Conservation (phyloP, 352 stramenopile genomes). For the Phytopythium ostracodes region DNA sequence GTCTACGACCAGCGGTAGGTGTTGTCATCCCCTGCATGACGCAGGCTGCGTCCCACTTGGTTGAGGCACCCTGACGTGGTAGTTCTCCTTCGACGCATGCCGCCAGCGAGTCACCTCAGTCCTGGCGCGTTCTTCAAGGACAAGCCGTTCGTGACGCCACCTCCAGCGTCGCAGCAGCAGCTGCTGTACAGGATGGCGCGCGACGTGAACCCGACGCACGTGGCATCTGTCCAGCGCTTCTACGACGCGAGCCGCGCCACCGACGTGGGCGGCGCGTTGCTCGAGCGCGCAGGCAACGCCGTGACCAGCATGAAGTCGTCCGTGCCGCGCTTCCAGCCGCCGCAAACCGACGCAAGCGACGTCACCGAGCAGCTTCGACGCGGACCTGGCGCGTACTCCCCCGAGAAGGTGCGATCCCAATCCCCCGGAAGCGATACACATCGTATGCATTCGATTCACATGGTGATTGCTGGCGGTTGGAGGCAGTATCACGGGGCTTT, state of each 20-base stretch:
- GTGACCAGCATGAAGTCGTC: conserved; percentile 38
- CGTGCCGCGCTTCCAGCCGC: conserved; percentile 32
- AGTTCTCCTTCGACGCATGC: conserved; percentile 1
- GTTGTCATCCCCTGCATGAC: neutral
- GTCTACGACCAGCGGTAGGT: neutral
- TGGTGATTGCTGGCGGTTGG: neutral
- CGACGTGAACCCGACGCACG: conserved; percentile 44
- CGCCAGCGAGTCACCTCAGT: conserved; percentile 16
- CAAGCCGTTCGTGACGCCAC: conserved; percentile 18
- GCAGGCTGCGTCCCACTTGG: too few relatives aligned
- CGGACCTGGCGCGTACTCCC: conserved; percentile 41
- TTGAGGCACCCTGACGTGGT: too few relatives aligned
- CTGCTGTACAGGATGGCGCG: conserved; percentile 36
- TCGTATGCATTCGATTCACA: conserved; percentile 4
- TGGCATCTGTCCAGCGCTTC: conserved; percentile 33
- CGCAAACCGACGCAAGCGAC: conserved; percentile 5
- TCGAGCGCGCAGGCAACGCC: conserved; percentile 32
- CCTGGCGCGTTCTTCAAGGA: conserved; percentile 36
- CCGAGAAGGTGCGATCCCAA: conserved; percentile 49
- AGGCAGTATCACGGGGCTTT: conserved; percentile 47
- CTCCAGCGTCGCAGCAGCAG: conserved; percentile 6
- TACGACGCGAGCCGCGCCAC: conserved; percentile 35
- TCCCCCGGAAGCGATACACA: too few relatives aligned
- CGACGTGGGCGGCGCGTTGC: conserved; percentile 24
- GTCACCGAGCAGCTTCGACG: conserved; percentile 4